phyloP scores from a whole-genome alignment of 176 grass and related monocot genomes.

The Hyparrhenia diplandra region DNA sequence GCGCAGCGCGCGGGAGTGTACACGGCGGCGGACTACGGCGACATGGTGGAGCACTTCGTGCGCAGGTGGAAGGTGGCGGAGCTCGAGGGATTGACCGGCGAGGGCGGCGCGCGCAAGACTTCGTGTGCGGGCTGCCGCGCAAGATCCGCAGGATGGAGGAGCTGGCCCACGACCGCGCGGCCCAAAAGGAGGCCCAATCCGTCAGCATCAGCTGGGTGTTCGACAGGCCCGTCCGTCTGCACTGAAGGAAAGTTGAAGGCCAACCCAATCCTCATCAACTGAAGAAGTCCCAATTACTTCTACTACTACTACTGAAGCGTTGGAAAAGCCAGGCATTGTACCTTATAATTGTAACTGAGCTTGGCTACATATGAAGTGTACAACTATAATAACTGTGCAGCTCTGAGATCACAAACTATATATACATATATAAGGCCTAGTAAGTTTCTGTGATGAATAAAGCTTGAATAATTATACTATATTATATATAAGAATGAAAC shows the following conservation, averaged over 20 bases:
- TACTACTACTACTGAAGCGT: background rate
- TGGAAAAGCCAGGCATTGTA: background rate
- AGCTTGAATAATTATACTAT: background rate
- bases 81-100: background rate
- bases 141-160: slow-evolving; percentile 23
- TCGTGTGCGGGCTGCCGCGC: slow-evolving; percentile 23
- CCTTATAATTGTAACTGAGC: background rate
- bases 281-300: background rate
- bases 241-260: background rate
- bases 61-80: slow-evolving; percentile 17
- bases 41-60: slow-evolving; percentile 30
- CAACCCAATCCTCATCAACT: background rate
- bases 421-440: background rate
- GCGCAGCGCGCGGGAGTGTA: slow-evolving; percentile 24
- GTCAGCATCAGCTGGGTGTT: slow-evolving; percentile 34
- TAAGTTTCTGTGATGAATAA: background rate
- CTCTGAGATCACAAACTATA: background rate
- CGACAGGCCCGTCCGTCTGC: slow-evolving; percentile 10
- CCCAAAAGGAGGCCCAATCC: background rate
- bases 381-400: background rate
- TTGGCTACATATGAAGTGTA: background rate
- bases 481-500: background rate
- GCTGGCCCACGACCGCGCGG: background rate
- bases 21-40: slow-evolving; percentile 29
- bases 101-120: slow-evolving; percentile 34